phyloP scores from a whole-genome alignment of 1,284 basidiomycete species.

The Rhodotorula glutinis region DNA sequence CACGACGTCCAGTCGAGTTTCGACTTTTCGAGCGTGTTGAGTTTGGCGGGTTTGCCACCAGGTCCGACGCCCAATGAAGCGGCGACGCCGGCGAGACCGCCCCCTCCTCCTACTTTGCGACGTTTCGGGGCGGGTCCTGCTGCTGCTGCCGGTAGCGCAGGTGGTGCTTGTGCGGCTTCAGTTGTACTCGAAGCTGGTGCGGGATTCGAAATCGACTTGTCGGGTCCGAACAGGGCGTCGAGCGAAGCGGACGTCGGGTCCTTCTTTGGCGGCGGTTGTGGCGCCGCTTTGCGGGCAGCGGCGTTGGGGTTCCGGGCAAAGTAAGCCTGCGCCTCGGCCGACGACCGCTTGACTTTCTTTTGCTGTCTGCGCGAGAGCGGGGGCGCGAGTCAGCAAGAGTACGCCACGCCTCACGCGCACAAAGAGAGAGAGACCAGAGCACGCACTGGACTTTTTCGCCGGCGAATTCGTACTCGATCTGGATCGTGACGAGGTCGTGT shows the following conservation, averaged over 20 bases:
- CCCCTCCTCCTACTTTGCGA: conserved; percentile 47
- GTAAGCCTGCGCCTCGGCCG: conserved; percentile 69
- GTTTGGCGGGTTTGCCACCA: conserved; percentile 62
- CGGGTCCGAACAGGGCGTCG: conserved; percentile 63
- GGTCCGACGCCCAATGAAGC: conserved; percentile 54
- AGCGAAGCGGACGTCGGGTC: conserved; percentile 61
- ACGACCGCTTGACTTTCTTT: conserved; percentile 65
- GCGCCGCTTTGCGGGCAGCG: neutral
- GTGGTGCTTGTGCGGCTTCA: neutral
- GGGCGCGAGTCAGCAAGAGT: neutral
- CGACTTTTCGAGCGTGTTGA: conserved; percentile 75
- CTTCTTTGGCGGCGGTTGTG: conserved; percentile 48
- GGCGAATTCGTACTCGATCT: conserved; percentile 66
- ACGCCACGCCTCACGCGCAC: neutral
- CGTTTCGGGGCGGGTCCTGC: conserved; percentile 5
- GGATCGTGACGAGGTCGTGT: conserved; percentile 58
- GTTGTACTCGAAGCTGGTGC: neutral
- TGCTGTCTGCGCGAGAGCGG: conserved; percentile 57
- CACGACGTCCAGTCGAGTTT: conserved; percentile 70
- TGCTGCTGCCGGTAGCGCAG: neutral
- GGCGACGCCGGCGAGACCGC: conserved; percentile 59
- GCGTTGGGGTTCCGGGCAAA: conserved; percentile 53
- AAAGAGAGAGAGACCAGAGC: too few relatives aligned
- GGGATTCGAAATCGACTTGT: conserved; percentile 47
- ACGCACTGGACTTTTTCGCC: conserved; percentile 68